A percentile compares a stretch with the other conserved stretches of the same genome.
phyloP scores from a whole-genome alignment of 2,329 filamentous ascomycete species.

The Pseudocercospora musae region DNA sequence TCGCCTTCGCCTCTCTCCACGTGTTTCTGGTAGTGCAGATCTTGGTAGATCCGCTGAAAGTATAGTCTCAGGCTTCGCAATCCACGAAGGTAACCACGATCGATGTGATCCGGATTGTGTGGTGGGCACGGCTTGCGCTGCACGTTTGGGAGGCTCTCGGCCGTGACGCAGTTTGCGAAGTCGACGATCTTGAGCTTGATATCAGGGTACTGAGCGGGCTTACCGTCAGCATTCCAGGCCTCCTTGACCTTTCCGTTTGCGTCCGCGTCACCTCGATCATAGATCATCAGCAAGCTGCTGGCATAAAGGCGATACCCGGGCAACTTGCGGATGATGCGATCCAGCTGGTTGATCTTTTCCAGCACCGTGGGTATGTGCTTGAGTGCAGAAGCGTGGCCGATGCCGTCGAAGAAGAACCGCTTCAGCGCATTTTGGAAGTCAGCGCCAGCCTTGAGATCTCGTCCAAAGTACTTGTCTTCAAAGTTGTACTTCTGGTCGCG shows the following conservation, averaged over 20 bases:
- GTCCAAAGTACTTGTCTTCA: slow-evolving; percentile 96
- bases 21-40: slow-evolving; percentile 50
- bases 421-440: slow-evolving; percentile 88
- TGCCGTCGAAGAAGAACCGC: slow-evolving; percentile 86
- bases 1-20: slow-evolving; percentile 36
- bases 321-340: slow-evolving; percentile 75
- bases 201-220: slow-evolving; percentile 27
- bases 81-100: slow-evolving; percentile 85
- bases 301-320: slow-evolving; percentile 93
- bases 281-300: slow-evolving; percentile 89
- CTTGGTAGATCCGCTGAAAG: slow-evolving; percentile 81
- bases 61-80: slow-evolving; percentile 75
- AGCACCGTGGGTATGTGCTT: slow-evolving; percentile 86
- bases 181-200: slow-evolving; percentile 97
- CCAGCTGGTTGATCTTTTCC: slow-evolving; percentile 76
- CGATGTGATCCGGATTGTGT: slow-evolving; percentile 72
- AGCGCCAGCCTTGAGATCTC: slow-evolving; percentile 77
- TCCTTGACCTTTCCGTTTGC: slow-evolving; percentile 42
- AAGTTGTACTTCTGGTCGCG: slow-evolving; percentile 83
- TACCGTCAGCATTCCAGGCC: slow-evolving; percentile 11
- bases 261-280: slow-evolving; percentile 73
- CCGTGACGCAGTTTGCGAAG: slow-evolving; percentile 95
- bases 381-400: slow-evolving; percentile 73
- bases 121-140: slow-evolving; percentile 65
- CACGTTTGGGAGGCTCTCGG: slow-evolving; percentile 63